Evolutionary conservation across 1,284 basidiomycete species (phyloP), one percentile per base, ranked within the genome.

Genomic region (Pascua sp.): DNA sequence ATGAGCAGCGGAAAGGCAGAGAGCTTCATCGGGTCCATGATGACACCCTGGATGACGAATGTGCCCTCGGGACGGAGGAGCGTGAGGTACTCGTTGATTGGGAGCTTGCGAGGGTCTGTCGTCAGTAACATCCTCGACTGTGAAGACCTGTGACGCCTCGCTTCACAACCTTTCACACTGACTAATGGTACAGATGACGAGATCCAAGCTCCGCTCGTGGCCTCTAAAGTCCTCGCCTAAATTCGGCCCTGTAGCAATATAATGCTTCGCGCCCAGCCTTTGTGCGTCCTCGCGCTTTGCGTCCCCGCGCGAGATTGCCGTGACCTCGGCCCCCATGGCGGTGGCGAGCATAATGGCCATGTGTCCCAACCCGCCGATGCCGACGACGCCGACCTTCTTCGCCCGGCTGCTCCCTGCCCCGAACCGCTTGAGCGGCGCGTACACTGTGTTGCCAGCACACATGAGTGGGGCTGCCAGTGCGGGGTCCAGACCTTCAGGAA

Each of bases 241-340:
- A 38, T 67, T 67, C 11, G 45, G 37, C 54, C 69, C 66, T 0
- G 74, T 75, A 4, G 68, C 72, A 51, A 80, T 69, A 61, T 78
- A 75, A 42, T 65, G 63, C 16, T 51, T 57, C 1, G 76, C 80
- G 17, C 81, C 80, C 68, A 82, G 75, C 67, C 79, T 78, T 63
- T 76, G 67, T 2, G 80, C 80, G 60, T 81, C 80, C 32, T 76
- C 76, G 53, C 70, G 67, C 70, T 82, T 82, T 50, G 60, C 61
- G 18, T 75, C 70, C 2, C 73, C 74, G 69, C 80, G 80, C 11
- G 77, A 78, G 70, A 82, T 84, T 8, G 81, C 85, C 13, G 81
- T 81, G n/a, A 86, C 82, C 42, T 85, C 81, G 4, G 82, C 81
- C 5, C 83, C 84, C 48, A 85, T 70, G 4, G 84, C 83, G 45